Evolutionary conservation across 768 basidiomycete genomes (phyloP), one percentile per base, ranked within the genome.

Genomic region (Phaeolepiota aurea): DNA sequence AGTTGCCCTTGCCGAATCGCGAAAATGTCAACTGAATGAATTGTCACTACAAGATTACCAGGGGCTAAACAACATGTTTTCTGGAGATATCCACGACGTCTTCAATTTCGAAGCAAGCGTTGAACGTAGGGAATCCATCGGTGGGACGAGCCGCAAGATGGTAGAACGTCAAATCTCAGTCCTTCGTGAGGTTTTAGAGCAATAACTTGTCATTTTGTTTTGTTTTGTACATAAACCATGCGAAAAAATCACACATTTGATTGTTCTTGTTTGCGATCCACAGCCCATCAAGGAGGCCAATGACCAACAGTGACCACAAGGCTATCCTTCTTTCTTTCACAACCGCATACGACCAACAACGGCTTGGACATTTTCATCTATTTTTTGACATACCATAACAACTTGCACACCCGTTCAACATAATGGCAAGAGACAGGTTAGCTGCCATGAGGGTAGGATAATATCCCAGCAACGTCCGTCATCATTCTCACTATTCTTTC

Each of bases 61-160:
- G 56, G 58, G 59, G 23, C 67, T 99, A 48, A 80, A 77, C 49
- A 70, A 74, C 25, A 77, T 80, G 50, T 99, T 99, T 56, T 69
- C 71, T 9, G 77, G 83, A 14, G 92, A 97, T 56, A 79, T 99
- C 9, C 69, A 76, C 48, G 61, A 68, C 2, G 82, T 99, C 37
- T 99, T 98, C 57, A 77, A 98, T 63, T 99, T 97, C 57, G 94
- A 98, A 60, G 82, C 85, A 36, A 89, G 86, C 47, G 92, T 98
- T 11, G 96, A 99, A 68, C 77, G 90, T 46, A 67, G 93, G 53
- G 74, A 86, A 53, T 82, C 93, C 1, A 89, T 97, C 50, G 96
- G 96, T 21, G 96, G 96, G 7, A 80, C 96, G 3, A 90, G 87
- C 57, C 72, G 74, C 44, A 71, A 70, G 50, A 94, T 90, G 74